Conservation (phyloP, 2,329 filamentous ascomycete species). For the Nothophoma quercina region DNA sequence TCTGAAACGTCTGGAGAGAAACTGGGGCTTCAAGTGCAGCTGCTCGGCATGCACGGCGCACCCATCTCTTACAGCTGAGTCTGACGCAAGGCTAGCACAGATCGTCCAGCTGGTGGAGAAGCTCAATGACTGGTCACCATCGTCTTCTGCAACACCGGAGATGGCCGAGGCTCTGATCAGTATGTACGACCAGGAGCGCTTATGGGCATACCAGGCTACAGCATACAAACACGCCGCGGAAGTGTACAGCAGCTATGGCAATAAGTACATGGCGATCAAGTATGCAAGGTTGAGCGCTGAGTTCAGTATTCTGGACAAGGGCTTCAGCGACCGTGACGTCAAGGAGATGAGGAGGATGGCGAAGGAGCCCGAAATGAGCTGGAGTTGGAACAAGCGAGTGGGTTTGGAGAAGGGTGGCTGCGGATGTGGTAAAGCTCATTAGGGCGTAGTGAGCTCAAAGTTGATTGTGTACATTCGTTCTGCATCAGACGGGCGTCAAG, state of each 20-base stretch:
- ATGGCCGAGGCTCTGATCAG: slow-evolving; percentile 46
- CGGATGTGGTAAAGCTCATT: slow-evolving; percentile 34
- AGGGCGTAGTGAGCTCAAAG: neutral
- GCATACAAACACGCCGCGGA: slow-evolving; percentile 52
- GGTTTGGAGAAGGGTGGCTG: slow-evolving; percentile 27
- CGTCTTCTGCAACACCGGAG: slow-evolving; percentile 36
- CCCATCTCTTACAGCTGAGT: slow-evolving; percentile 30
- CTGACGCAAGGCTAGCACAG: slow-evolving; percentile 45
- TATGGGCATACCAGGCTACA: slow-evolving; percentile 46
- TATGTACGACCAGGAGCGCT: slow-evolving; percentile 48
- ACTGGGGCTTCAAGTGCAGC: slow-evolving; percentile 52
- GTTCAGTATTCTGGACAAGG: slow-evolving; percentile 40
- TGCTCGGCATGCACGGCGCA: slow-evolving; percentile 50
- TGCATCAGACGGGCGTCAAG: slow-evolving; percentile 3
- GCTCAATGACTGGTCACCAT: slow-evolving; percentile 40
- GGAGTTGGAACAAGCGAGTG: slow-evolving; percentile 47
- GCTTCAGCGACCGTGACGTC: slow-evolving; percentile 38
- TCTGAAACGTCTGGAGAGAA: slow-evolving; percentile 39
- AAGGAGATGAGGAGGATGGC: slow-evolving; percentile 39
- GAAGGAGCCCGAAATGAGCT: slow-evolving; percentile 35
- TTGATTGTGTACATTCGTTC: too few relatives aligned
- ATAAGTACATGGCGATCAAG: slow-evolving; percentile 38
- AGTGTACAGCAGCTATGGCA: slow-evolving; percentile 48
- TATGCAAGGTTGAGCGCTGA: slow-evolving; percentile 41
- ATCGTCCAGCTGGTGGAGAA: slow-evolving; percentile 40